Base-by-base conservation (phyloP, 106 monocot genomes). In the Narthecium ossifragum region DNA sequence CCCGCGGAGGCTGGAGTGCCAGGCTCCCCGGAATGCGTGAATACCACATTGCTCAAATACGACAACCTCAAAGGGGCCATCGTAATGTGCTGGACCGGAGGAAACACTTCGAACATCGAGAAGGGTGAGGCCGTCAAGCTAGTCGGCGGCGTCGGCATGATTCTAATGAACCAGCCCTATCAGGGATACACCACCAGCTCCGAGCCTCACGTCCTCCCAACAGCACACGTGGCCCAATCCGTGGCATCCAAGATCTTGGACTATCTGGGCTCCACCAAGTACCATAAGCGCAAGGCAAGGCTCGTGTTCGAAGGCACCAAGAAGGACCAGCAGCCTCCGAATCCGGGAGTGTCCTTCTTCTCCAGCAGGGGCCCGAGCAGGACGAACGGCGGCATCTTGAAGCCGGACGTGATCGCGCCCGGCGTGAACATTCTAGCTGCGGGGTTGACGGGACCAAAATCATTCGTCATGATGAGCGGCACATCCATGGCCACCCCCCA, bases 401-500 rank as follows among this genome's bases (percentile, higher is more conserved):
- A 78, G 62, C 78, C 78, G 1, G 78, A 78, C 23, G 23, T 78
- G 6, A 67, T 78, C 41, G 78, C 73, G 5, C 78, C 74, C 0
- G 74, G 79, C 26, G 79, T 79, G 39, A 79, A 79, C 63, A 73
- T 79, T 26, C 69, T 79, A 0, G 68, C 74, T 4, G 79, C 61
- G 0, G 69, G 79, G 74, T 59, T 69, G 3, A 25, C 47, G 60
- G 9, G 14, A 57, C 17, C 12, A 1, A 54, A 31, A 9, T 27
- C 29, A 2, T 79, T 56, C 64, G 74, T 69, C 60, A 60, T 79
- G 46, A 28, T 66, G 8, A 65, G 64, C n/a, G 80, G 80, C 0
- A 80, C 80, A 3, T 80, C 75, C 24, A 80, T 80, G 80, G 70
- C 80, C 2, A 60, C 75, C 26, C 75, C 75, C 0, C 80, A 80